A percentile compares a stretch with the other conserved stretches of the same genome.
phyloP scores from a whole-genome alignment of 495 filamentous ascomycete genomes.

The Aspergillus bertholletiae region DNA sequence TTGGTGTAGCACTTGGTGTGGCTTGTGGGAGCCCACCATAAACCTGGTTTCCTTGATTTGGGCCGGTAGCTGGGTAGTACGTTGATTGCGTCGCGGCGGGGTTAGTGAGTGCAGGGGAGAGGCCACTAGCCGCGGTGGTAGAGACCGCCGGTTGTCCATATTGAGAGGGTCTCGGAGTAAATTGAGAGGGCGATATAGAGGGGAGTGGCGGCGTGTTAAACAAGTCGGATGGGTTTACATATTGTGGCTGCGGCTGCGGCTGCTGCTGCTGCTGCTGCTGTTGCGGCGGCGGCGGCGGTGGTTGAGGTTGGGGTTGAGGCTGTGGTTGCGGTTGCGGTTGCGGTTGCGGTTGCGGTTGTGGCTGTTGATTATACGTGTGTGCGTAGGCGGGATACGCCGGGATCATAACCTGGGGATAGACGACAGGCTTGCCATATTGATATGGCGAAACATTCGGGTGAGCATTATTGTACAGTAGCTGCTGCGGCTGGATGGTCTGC shows the following conservation, averaged over 20 bases:
- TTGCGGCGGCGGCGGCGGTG: slow-evolving; percentile 20
- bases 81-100: slow-evolving; percentile 13
- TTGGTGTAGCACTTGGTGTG: slow-evolving; percentile 3
- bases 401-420: slow-evolving; percentile 38
- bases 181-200: slow-evolving; percentile 28
- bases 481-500: slow-evolving; percentile 27
- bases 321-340: slow-evolving; percentile 21
- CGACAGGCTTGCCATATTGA: slow-evolving; percentile 37
- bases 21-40: slow-evolving; percentile 3
- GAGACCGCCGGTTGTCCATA: slow-evolving; percentile 26
- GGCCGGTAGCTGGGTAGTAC: slow-evolving; percentile 12
- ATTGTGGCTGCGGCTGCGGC: slow-evolving; percentile 35
- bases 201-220: slow-evolving; percentile 36
- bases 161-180: slow-evolving; percentile 21
- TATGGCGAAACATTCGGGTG: slow-evolving; percentile 30
- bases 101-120: slow-evolving; percentile 19
- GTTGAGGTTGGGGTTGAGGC: slow-evolving; percentile 16
- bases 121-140: slow-evolving; percentile 16
- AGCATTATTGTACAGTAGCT: slow-evolving; percentile 42
- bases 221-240: slow-evolving; percentile 40
- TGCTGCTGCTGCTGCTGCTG: slow-evolving; percentile 13
- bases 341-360: slow-evolving; percentile 20
- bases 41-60: slow-evolving; percentile 10
- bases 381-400: slow-evolving; percentile 30
- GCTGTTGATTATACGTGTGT: slow-evolving; percentile 23